Evolutionary conservation across 495 filamentous ascomycete species (phyloP), one percentile per base, ranked within the genome.

Genomic region (Polyplosphaeria fusca): DNA sequence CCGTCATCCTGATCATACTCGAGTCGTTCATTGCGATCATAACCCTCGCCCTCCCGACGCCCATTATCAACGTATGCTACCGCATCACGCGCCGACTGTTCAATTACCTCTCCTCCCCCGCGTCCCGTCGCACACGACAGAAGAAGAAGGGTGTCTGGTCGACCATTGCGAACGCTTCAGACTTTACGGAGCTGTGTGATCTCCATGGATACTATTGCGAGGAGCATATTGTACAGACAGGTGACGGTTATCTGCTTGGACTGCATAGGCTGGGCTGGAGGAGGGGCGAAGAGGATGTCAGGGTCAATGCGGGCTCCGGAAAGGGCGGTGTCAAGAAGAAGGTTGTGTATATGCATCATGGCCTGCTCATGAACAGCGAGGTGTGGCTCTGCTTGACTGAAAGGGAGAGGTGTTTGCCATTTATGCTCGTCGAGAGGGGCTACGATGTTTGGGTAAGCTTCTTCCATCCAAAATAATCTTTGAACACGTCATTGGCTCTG

Each of bases 291-390:
- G 90, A 95, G 55, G 78, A 82, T 27, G 72, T 74, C 32, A 77
- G 77, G 57, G 85, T 93, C 64, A 95, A 95, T 67, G 73, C 80
- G 37, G 87, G 89, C 2, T 72, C 25, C 2, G 30, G 43, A 13
- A 52, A 82, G 2, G 74, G 76, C n/a, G 85, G 86, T 64, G 56
- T 87, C 14, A 79, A 77, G 71, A 96, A 95, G 73, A 87, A 84
- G 54, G 88, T 96, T 9, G 86, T 95, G 7, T 98, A 97, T 70
- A 75, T 98, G 58, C 93, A 98, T 71, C 93, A 98, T 72, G 93
- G 93, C 20, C 77, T 98, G 48, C 77, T 98, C 53, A 98, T 98
- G 93, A 96, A 95, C 70, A 96, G 91, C 70, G 93, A 98, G 73
- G 93, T 97, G 19, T 98, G 93, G 93, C 88, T 96, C 18, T 94